These are phyloP conservation scores for Irpex lacteus DNA, from an alignment of 1,284 basidiomycete species.

Conservation along the genomic window DNA sequence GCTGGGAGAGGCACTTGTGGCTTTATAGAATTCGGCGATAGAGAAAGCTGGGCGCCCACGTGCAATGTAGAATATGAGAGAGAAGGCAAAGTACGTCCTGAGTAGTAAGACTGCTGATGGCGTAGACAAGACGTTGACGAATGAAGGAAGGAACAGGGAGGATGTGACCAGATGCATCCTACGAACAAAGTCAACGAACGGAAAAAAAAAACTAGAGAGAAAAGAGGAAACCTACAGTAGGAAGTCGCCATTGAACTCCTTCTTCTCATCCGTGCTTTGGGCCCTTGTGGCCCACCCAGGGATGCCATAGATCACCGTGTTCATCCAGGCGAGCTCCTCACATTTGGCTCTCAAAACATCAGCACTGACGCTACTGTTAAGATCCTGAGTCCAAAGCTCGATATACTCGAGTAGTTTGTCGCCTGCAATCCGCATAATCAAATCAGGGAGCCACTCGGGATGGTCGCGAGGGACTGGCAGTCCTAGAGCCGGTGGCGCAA, in stretches of 20 bases:
- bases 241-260: conserved; percentile 41
- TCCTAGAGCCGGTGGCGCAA: conserved; percentile 37
- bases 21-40: conserved; percentile 35
- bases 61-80: conserved; percentile 35
- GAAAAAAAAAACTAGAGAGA: neutral
- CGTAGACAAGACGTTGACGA: conserved; percentile 27
- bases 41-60: conserved; percentile 36
- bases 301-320: conserved; percentile 39
- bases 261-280: conserved; percentile 15
- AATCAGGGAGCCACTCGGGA: conserved; percentile 27
- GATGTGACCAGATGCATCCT: conserved; percentile 49
- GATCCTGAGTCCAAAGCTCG: conserved; percentile 43
- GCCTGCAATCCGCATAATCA: conserved; percentile 28
- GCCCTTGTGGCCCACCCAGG: conserved; percentile 33
- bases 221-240: conserved; percentile 25
- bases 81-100: conserved; percentile 35
- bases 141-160: conserved; percentile 38
- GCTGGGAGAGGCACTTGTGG: conserved; percentile 28
- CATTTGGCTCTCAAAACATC: conserved; percentile 37
- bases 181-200: neutral
- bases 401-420: conserved; percentile 41
- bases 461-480: conserved; percentile 32
- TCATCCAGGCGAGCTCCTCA: conserved; percentile 44
- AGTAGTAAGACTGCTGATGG: conserved; percentile 33
- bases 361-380: neutral